Conservation (phyloP, 371 early-diverging fungal genomes). For the Funneliformis caledonium region DNA sequence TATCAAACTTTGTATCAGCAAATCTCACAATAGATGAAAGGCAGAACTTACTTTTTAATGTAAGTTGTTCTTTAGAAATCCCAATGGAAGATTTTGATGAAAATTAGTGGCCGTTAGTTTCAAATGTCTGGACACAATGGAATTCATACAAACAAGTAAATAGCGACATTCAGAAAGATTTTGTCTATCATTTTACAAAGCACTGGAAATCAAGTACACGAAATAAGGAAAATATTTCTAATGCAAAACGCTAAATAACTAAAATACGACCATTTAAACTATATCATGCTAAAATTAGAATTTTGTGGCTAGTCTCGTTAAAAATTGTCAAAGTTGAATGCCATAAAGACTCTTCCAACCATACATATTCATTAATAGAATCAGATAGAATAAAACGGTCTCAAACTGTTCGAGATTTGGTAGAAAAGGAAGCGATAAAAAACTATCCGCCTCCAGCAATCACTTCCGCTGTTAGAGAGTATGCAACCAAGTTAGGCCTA, state of each 20-base stretch:
- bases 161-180: too few species aligned
- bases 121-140: background rate
- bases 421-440: constrained; percentile 7
- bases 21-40: too few species aligned
- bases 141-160: background rate
- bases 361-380: background rate
- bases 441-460: constrained; percentile 29
- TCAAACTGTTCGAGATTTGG: background rate
- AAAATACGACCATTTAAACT: background rate
- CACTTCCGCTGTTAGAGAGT: background rate
- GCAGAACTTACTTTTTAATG: too few species aligned
- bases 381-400: background rate
- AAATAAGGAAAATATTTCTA: background rate
- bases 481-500: background rate
- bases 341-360: background rate
- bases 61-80: too few species aligned
- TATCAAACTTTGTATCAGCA: too few species aligned
- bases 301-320: background rate
- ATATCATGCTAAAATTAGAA: background rate
- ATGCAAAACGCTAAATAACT: background rate
- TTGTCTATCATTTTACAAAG: background rate
- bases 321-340: too few species aligned
- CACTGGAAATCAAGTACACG: background rate
- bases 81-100: too few species aligned
- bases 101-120: too few species aligned